phyloP scores from a whole-genome alignment of 768 basidiomycete genomes.

The Mycena alexandri region DNA sequence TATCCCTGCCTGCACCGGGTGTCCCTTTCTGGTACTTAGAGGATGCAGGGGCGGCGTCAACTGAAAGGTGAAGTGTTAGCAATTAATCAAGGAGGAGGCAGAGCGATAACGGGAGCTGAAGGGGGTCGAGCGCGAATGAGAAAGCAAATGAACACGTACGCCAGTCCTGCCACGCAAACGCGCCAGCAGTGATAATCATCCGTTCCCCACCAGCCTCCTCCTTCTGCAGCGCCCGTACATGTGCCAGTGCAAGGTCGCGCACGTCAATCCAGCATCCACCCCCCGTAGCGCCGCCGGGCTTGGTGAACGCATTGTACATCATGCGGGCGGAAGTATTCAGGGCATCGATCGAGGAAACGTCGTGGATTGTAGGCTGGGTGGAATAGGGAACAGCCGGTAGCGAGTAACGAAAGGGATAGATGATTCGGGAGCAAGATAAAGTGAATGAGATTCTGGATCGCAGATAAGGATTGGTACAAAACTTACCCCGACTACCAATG shows the following conservation, averaged over 20 bases:
- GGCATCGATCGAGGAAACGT: slow-evolving; percentile 42
- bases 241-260: slow-evolving; percentile 65
- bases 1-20: slow-evolving; percentile 46
- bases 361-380: slow-evolving; percentile 54
- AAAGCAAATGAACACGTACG: slow-evolving; percentile 38
- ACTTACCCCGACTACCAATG: slow-evolving; percentile 55
- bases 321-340: slow-evolving; percentile 53
- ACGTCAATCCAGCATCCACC: slow-evolving; percentile 57
- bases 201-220: slow-evolving; percentile 65
- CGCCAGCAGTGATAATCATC: slow-evolving; percentile 58
- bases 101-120: not conserved
- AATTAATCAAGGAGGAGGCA: no score
- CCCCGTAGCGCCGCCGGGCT: slow-evolving; percentile 35
- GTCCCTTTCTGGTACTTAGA: slow-evolving; percentile 49
- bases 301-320: slow-evolving; percentile 50
- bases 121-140: not conserved
- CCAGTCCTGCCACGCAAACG: slow-evolving; percentile 41
- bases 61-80: not conserved
- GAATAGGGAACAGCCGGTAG: not conserved
- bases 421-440: no score
- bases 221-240: slow-evolving; percentile 62
- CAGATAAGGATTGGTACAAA: no score
- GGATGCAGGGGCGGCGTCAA: slow-evolving; percentile 32
- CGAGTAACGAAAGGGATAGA: no score
- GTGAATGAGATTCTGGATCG: no score